These are phyloP conservation scores for Penicillium sp. DNA, from an alignment of 2,329 filamentous ascomycete genomes.

Conservation along the genomic window DNA sequence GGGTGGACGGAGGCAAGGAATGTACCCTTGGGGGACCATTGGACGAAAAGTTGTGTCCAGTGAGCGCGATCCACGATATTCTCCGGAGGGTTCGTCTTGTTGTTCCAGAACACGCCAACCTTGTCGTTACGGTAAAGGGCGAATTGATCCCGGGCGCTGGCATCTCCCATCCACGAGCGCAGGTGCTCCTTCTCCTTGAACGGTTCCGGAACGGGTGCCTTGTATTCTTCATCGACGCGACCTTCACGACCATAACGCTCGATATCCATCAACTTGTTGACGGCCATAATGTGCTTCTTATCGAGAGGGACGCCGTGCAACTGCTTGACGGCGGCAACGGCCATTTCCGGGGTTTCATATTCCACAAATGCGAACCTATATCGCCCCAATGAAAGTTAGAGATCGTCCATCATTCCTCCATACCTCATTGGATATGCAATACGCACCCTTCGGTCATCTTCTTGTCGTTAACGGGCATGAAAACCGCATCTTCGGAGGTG, in stretches of 20 bases:
- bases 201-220: constrained; percentile 73
- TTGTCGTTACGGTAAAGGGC: constrained; percentile 89
- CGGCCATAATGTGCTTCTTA: constrained; percentile 91
- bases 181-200: constrained; percentile 94
- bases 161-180: constrained; percentile 87
- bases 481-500: constrained; percentile 81
- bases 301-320: constrained; percentile 86
- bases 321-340: constrained; percentile 81
- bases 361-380: constrained; percentile 93
- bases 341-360: constrained; percentile 87
- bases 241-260: constrained; percentile 95
- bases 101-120: constrained; percentile 97
- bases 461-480: constrained; percentile 89
- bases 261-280: constrained; percentile 98
- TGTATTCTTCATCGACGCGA: constrained; percentile 87
- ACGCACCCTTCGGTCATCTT: constrained; percentile 81
- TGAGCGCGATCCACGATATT: constrained; percentile 85
- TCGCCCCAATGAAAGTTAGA: constrained; percentile 4
- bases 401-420: constrained; percentile 1
- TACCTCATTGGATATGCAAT: neutral
- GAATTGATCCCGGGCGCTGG: constrained; percentile 89
- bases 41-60: constrained; percentile 97
- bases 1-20: constrained; percentile 92
- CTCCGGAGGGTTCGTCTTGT: constrained; percentile 87
- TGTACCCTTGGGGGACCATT: constrained; percentile 95